Base-by-base conservation (phyloP, 805 yeast genomes). In the Candida succiphila region DNA sequence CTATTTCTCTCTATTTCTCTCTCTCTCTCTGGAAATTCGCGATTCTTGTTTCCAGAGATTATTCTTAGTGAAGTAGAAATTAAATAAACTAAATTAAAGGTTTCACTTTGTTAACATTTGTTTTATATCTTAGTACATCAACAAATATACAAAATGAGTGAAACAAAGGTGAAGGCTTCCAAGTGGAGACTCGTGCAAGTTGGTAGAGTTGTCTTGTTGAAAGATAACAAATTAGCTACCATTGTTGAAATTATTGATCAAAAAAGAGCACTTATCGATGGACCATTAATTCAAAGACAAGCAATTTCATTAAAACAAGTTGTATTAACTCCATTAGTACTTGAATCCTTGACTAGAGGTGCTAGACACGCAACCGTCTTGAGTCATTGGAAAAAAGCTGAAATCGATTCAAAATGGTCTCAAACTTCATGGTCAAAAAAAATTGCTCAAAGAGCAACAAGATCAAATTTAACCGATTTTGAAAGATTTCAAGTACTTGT, bases 141-240 rank as follows among this genome's bases (percentile, higher is more conserved):
- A n/a, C n/a, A n/a, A n/a, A 32, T 19, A 45, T 29, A 38, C 52
- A 59, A 56, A 59, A 75, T 77, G 84, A 75, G 84, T 36, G 53
- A 51, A 48, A 38, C 58, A 39, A 44, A 45, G 65, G 92, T 92
- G 68, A 82, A 85, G 75, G 84, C 95, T 66, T 75, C 95, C 67
- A 84, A 84, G 89, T 92, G 97, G 97, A 86, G 96, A 84, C 78
- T 77, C 63, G 98, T 92, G 67, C 96, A 89, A 78, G 84, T 88
- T 64, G 98, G 98, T 69, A 95, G 99, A 76, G 84, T 92, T 65
- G 95, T 88, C 67, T 81, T 89, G 63, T 65, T 89, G 64, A 75
- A 77, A 80, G 75, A 80, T 69, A 84, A 85, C 60, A 84, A 86
- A 71, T 78, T 92, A 63, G 99, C 97, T 60, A 73, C 95, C 64